Conservation (phyloP, 441 rosid genomes). For the Breynia disticha region DNA sequence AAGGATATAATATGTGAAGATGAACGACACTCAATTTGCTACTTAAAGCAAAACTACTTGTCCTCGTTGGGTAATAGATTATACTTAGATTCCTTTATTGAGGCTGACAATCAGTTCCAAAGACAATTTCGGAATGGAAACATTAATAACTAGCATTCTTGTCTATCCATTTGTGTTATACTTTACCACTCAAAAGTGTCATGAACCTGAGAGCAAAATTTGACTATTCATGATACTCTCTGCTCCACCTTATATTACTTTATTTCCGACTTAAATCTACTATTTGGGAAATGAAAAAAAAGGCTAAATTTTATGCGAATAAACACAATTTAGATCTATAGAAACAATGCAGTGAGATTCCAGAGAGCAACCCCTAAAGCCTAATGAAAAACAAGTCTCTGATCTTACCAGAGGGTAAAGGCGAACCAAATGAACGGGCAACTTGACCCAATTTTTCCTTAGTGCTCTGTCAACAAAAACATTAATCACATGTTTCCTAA, state of each 20-base stretch:
- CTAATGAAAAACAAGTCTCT: background rate
- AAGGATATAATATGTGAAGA: background rate
- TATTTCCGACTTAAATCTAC: background rate
- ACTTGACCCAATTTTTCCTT: slow-evolving; percentile 68
- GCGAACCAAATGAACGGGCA: slow-evolving; percentile 50
- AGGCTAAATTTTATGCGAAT: background rate
- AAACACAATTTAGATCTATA: background rate
- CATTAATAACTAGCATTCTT: too few relatives aligned
- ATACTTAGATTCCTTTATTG: too few relatives aligned
- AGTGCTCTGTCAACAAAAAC: slow-evolving; percentile 33
- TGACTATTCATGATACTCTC: background rate
- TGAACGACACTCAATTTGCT: background rate
- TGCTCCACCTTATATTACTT: background rate
- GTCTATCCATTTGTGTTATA: too few relatives aligned
- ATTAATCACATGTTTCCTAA: too few relatives aligned
- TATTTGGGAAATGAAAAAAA: background rate
- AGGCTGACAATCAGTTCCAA: too few relatives aligned
- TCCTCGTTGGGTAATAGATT: background rate
- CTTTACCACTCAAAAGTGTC: too few relatives aligned
- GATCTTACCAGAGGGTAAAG: slow-evolving; percentile 35
- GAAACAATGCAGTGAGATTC: background rate
- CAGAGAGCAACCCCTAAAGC: background rate
- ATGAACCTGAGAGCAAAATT: too few relatives aligned
- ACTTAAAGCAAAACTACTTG: background rate
- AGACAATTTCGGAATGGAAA: too few relatives aligned